These are phyloP conservation scores for Cryptococcus sp. DNA, from an alignment of 1,284 basidiomycete genomes.

Conservation along the genomic window DNA sequence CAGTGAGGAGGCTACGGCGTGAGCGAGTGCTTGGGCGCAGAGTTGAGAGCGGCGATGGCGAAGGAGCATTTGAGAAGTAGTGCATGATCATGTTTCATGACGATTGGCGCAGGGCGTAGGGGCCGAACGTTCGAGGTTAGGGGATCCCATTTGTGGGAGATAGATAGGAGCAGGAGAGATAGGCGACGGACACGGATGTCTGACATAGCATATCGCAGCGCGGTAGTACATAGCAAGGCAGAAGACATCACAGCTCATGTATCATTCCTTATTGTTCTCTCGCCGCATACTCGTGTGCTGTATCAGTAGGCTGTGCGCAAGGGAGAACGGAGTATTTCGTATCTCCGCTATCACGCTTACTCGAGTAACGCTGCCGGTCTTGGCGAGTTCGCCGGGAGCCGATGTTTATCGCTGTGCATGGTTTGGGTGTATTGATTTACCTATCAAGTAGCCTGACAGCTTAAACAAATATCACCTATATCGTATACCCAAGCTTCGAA, in stretches of 20 bases:
- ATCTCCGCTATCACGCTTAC: background rate
- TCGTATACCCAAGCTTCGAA: background rate
- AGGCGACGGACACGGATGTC: background rate
- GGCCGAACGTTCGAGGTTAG: too few relatives aligned
- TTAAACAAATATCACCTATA: too few relatives aligned
- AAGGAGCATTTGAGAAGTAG: background rate
- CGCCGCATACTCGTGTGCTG: background rate
- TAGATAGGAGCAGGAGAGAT: background rate
- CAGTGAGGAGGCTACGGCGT: slow-evolving; percentile 20
- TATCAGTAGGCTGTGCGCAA: background rate
- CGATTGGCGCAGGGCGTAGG: background rate
- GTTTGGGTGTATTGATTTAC: too few relatives aligned
- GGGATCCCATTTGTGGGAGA: background rate
- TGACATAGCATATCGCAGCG: background rate
- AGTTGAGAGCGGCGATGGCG: background rate
- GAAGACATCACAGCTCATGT: slow-evolving; percentile 13
- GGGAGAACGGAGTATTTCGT: background rate
- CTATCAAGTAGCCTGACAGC: too few relatives aligned
- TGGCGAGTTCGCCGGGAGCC: background rate
- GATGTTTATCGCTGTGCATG: background rate
- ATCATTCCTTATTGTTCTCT: slow-evolving; percentile 1
- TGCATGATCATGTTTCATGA: background rate
- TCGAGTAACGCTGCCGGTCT: background rate
- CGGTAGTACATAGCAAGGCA: slow-evolving; percentile 1
- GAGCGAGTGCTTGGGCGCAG: background rate